phyloP scores from a whole-genome alignment of 352 stramenopile genomes.

The Phytophthora crassamura region DNA sequence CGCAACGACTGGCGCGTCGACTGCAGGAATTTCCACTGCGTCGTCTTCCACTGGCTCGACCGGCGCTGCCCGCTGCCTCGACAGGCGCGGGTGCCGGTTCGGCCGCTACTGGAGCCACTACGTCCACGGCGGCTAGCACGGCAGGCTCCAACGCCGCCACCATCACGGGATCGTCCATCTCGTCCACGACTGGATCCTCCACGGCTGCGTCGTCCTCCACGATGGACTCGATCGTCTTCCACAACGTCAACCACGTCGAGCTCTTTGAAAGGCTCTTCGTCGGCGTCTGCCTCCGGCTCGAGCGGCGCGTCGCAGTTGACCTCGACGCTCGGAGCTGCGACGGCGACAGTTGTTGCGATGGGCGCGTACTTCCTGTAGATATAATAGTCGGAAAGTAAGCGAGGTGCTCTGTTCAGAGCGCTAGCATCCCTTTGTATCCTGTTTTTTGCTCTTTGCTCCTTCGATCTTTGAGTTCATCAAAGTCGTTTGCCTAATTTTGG shows the following conservation, averaged over 20 bases:
- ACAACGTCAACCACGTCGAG: slow-evolving; percentile 1
- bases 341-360: slow-evolving; percentile 14
- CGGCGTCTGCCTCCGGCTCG: slow-evolving; percentile 20
- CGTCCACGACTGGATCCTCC: slow-evolving; percentile 2
- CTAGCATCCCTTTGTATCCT: not conserved
- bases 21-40: slow-evolving; percentile 3
- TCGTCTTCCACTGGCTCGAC: slow-evolving; percentile 6
- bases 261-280: not conserved
- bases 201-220: slow-evolving; percentile 7
- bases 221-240: slow-evolving; percentile 14
- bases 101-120: not conserved
- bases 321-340: slow-evolving; percentile 10
- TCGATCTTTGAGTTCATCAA: not conserved
- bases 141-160: slow-evolving; percentile 3
- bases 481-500: slow-evolving; percentile 21
- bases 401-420: not conserved
- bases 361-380: slow-evolving; percentile 33
- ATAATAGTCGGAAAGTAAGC: not conserved
- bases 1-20: slow-evolving; percentile 1
- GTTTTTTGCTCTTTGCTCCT: not conserved
- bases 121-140: not conserved
- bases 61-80: slow-evolving; percentile 3
- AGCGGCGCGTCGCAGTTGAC: slow-evolving; percentile 23
- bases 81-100: slow-evolving; percentile 7
- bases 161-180: slow-evolving; percentile 12